Conservation (phyloP, 2,329 filamentous ascomycete species). For the Apiospora pterosperma region DNA sequence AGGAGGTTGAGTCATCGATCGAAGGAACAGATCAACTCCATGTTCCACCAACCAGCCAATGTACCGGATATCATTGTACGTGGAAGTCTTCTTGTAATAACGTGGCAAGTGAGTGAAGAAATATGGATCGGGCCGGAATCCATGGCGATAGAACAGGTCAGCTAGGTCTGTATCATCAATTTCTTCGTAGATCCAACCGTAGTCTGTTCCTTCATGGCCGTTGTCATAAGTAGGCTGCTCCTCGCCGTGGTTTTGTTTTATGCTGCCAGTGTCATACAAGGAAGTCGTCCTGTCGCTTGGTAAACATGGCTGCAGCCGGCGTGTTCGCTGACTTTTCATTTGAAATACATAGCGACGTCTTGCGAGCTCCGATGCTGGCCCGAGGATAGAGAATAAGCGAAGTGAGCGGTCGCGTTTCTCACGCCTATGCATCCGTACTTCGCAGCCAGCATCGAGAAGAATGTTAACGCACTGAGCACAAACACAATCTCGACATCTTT, state of each 20-base stretch:
- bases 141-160: conserved; percentile 1
- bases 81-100: no score
- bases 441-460: neutral
- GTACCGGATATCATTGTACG: neutral
- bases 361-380: neutral
- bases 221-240: neutral
- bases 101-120: neutral
- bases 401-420: no score
- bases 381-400: neutral
- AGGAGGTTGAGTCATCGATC: neutral
- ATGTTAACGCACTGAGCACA: neutral
- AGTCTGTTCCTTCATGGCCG: neutral
- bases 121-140: neutral
- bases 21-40: neutral
- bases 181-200: neutral
- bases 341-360: conserved; percentile 2
- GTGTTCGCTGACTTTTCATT: no score
- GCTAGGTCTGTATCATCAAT: neutral
- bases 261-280: no score
- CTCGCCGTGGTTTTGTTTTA: neutral
- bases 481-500: neutral
- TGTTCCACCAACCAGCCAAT: neutral
- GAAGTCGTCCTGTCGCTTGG: no score
- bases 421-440: neutral
- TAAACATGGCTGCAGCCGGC: no score